Base-by-base conservation (phyloP, 495 filamentous ascomycete species). In the Filosporella fistucella region DNA sequence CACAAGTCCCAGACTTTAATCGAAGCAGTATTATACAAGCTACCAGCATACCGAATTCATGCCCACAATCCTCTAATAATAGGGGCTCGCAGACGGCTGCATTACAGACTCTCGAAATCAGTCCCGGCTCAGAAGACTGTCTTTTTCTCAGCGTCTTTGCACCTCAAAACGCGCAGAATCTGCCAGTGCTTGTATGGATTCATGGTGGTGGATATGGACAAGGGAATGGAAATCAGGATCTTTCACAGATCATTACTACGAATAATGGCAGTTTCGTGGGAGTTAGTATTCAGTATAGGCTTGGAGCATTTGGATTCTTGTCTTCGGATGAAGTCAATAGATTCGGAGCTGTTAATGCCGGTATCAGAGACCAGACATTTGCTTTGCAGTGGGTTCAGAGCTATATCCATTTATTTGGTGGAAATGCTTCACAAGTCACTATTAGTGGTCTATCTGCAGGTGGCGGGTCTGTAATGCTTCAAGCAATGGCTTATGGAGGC, bases 331-430 rank as follows among this genome's bases (percentile, higher is more conserved):
- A 16, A 61, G 63, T 28, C 43, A 75, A 42, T 57, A 68, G 40
- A 18, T 21, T 37, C 23, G 82, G 82, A 2, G 69, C 64, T 6
- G 70, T 74, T 14, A 89, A 89, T 53, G 75, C 77, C 0, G 85
- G 79, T 0, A 68, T 89, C 5, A 61, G 72, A 24, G 86, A 89
- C 58, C 85, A 88, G 59, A 69, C 74, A 1, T 70, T 83, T 33
- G 84, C 81, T 7, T 65, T 89, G 16, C 61, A 87, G 48, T 89
- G 86, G 86, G 76, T 89, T n/a, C 75, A 85, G 47, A 70, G 78
- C 45, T 68, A 88, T 54, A 87, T 89, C 48, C 62, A 67, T 47
- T 67, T 72, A 2, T 89, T 91, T 55, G 84, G 85, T 3, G 86
- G 86, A 12, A 77, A 90, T 57, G 69, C 78, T 4, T 51, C 58